Evolutionary conservation across 257 asterid genomes (phyloP).

Genomic region (Plantago major): DNA sequence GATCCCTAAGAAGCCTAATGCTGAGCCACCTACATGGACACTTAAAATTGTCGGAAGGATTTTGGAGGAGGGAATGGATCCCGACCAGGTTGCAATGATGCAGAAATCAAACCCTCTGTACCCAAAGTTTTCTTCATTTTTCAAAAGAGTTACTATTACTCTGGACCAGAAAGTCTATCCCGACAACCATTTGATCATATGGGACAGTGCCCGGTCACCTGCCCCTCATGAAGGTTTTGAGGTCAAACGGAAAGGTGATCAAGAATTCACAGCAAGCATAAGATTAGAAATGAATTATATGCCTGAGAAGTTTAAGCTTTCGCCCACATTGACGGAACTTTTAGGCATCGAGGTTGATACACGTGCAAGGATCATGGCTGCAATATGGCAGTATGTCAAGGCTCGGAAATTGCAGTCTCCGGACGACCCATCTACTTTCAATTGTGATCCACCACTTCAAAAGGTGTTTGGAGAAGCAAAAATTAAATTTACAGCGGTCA

Average conservation of each 20-base stretch:
- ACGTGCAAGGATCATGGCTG: slow-evolving; percentile 85
- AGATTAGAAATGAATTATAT: slow-evolving; percentile 81
- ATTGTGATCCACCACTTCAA: slow-evolving; percentile 85
- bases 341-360: slow-evolving; percentile 92
- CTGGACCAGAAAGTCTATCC: slow-evolving; percentile 89
- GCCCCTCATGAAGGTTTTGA: slow-evolving; percentile 98
- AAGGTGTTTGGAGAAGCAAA: slow-evolving; percentile 76
- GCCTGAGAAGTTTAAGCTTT: slow-evolving; percentile 85
- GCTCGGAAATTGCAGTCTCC: slow-evolving; percentile 87
- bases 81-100: slow-evolving; percentile 79
- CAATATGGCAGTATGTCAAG: slow-evolving; percentile 91
- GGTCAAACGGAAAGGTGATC: slow-evolving; percentile 92
- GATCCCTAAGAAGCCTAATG: slow-evolving; percentile 77
- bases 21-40: slow-evolving; percentile 94
- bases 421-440: slow-evolving; percentile 81
- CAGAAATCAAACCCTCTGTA: slow-evolving; percentile 64
- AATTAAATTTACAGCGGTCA: slow-evolving; percentile 73
- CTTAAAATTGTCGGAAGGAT: slow-evolving; percentile 91
- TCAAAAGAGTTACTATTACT: slow-evolving; percentile 83
- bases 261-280: slow-evolving; percentile 75
- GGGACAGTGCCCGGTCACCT: slow-evolving; percentile 88
- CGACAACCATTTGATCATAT: slow-evolving; percentile 77
- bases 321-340: slow-evolving; percentile 73
- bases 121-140: slow-evolving; percentile 86
- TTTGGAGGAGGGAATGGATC: slow-evolving; percentile 88